A percentile compares a stretch with the other conserved stretches of the same genome.
These are phyloP conservation scores for Falciphora oryzae DNA, from an alignment of 2,329 filamentous ascomycete genomes.

Conservation along the genomic window DNA sequence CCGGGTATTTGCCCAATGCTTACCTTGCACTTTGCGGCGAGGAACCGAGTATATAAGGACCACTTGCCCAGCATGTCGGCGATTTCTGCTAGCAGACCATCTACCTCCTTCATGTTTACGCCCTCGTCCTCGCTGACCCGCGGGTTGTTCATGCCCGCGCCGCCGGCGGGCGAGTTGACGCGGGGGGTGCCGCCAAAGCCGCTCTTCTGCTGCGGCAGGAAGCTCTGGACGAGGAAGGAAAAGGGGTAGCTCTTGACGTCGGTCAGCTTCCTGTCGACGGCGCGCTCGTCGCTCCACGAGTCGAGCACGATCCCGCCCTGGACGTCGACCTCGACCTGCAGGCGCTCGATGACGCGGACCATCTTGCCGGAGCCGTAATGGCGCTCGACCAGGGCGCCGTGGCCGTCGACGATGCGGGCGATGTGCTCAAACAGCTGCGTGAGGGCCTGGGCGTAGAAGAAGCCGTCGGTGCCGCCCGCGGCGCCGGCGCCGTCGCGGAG, in stretches of 20 bases:
- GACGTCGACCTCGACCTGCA: constrained; percentile 92
- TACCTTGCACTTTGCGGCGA: constrained; percentile 81
- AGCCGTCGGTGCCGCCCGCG: constrained; percentile 59
- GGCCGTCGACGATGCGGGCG: constrained; percentile 89
- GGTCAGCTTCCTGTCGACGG: constrained; percentile 77
- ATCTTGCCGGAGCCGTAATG: constrained; percentile 93
- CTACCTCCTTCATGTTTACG: constrained; percentile 95
- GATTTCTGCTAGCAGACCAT: constrained; percentile 80
- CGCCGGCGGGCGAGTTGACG: constrained; percentile 68
- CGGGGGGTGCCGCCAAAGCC: constrained; percentile 54
- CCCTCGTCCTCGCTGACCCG: constrained; percentile 88
- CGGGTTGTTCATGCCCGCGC: constrained; percentile 40
- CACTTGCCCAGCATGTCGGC: constrained; percentile 89
- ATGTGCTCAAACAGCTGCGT: constrained; percentile 97
- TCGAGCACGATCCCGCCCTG: constrained; percentile 95
- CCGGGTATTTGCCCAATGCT: constrained; percentile 22
- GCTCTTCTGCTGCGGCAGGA: constrained; percentile 65
- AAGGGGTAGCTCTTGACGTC: constrained; percentile 98
- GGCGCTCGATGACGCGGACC: constrained; percentile 84
- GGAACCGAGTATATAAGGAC: constrained; percentile 86
- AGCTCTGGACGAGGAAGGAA: constrained; percentile 94
- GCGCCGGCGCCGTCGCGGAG: constrained; percentile 62
- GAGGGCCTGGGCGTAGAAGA: constrained; percentile 87
- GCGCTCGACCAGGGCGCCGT: constrained; percentile 83
- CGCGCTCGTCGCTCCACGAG: constrained; percentile 88